phyloP scores from a whole-genome alignment of 768 basidiomycete genomes.

The Auriscalpium orientale region DNA sequence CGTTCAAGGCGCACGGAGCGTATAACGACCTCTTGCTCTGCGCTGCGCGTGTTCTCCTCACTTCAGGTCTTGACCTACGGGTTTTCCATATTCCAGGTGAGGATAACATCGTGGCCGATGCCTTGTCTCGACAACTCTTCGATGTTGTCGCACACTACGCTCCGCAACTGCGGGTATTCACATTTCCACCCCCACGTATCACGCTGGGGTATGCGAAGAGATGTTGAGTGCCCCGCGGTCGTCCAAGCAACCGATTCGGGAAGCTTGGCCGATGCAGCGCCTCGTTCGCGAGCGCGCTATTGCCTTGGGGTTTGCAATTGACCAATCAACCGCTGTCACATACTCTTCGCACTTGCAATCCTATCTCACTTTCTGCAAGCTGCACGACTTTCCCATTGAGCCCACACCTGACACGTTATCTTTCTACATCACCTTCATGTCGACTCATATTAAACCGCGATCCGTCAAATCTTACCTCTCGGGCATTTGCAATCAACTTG shows the following conservation, averaged over 20 bases:
- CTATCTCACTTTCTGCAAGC: slow-evolving; percentile 27
- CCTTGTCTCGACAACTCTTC: slow-evolving; percentile 8
- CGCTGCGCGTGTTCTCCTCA: slow-evolving; percentile 11
- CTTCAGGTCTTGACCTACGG: slow-evolving; percentile 7
- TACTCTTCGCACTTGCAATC: slow-evolving; percentile 31
- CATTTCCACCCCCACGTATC: slow-evolving; percentile 15
- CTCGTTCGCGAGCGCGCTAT: slow-evolving; percentile 26
- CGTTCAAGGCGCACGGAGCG: slow-evolving; percentile 7
- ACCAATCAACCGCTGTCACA: slow-evolving; percentile 12
- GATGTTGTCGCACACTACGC: not conserved
- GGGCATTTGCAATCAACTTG: slow-evolving; percentile 28
- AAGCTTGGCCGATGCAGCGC: slow-evolving; percentile 28
- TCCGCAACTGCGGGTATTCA: not conserved
- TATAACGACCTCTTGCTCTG: slow-evolving; percentile 16
- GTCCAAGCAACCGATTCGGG: slow-evolving; percentile 25
- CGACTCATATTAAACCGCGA: slow-evolving; percentile 27
- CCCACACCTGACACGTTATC: slow-evolving; percentile 31
- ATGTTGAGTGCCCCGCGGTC: slow-evolving; percentile 9
- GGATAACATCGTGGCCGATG: slow-evolving; percentile 18
- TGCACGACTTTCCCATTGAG: slow-evolving; percentile 26
- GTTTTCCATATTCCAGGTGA: slow-evolving; percentile 20
- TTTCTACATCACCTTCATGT: slow-evolving; percentile 30
- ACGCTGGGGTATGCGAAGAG: slow-evolving; percentile 18
- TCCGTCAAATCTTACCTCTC: slow-evolving; percentile 31
- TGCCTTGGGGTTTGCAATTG: slow-evolving; percentile 26